A percentile compares a stretch with the other conserved stretches of the same genome.
Conservation (phyloP, 2,329 filamentous ascomycete genomes). For the Blastomyces parvus region DNA sequence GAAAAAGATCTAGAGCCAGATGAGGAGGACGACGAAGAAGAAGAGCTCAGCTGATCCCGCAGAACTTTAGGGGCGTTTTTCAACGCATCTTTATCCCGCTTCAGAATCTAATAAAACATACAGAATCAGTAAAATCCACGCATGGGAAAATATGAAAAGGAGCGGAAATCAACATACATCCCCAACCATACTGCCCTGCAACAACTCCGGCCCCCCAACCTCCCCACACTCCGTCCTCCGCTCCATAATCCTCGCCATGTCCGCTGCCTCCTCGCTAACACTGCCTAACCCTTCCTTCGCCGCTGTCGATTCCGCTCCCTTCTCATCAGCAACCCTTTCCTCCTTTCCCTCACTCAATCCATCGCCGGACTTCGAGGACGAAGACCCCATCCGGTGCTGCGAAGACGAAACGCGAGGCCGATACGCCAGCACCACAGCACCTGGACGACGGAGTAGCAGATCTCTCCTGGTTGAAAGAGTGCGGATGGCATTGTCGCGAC, state of each 20-base stretch:
- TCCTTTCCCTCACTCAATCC: neutral
- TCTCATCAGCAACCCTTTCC: conserved; percentile 15
- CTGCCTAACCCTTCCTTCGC: conserved; percentile 47
- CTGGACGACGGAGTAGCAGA: neutral
- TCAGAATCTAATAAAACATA: conserved; percentile 44
- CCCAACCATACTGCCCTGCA: conserved; percentile 56
- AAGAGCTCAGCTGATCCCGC: conserved; percentile 39
- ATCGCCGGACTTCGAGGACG: neutral
- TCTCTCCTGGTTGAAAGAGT: neutral
- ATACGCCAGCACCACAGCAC: neutral
- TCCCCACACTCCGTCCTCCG: conserved; percentile 29
- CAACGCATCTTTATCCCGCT: conserved; percentile 51
- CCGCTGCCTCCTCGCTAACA: conserved; percentile 57
- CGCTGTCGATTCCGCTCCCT: conserved; percentile 33
- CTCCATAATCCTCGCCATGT: conserved; percentile 50
- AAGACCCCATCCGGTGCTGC: neutral
- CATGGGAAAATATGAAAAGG: neutral
- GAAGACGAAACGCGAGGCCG: neutral
- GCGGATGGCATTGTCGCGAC: conserved; percentile 3
- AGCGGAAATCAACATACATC: conserved; percentile 42
- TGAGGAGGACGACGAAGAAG: neutral
- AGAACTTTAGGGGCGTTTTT: conserved; percentile 59
- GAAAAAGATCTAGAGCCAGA: conserved; percentile 47
- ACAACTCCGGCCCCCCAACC: conserved; percentile 49
- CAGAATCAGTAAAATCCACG: neutral